A percentile compares a stretch with the other conserved stretches of the same genome.
Conservation (phyloP, 768 basidiomycete genomes). For the Clavulina sp. region DNA sequence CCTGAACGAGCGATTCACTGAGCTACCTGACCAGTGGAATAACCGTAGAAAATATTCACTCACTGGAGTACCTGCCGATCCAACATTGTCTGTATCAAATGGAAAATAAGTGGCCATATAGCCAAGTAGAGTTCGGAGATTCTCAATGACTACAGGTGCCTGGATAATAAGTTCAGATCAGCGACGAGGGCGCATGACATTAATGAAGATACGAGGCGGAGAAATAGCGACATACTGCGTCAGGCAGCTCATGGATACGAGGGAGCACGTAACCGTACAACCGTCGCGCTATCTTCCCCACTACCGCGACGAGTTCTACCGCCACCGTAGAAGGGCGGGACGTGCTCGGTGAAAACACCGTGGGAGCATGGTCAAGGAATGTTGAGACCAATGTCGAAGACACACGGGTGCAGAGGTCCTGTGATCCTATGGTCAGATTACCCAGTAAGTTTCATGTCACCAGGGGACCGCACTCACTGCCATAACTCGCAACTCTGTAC, state of each 20-base stretch:
- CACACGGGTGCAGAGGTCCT: slow-evolving; percentile 47
- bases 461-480: no score
- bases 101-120: slow-evolving; percentile 80
- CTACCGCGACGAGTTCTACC: slow-evolving; percentile 37
- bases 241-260: slow-evolving; percentile 12
- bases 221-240: neutral
- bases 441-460: no score
- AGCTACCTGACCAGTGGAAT: no score
- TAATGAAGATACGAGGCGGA: neutral
- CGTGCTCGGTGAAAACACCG: slow-evolving; percentile 56
- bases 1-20: slow-evolving; percentile 28
- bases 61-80: slow-evolving; percentile 46
- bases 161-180: neutral
- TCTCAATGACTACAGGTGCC: slow-evolving; percentile 20
- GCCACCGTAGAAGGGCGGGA: slow-evolving; percentile 25
- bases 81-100: slow-evolving; percentile 29
- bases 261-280: slow-evolving; percentile 44
- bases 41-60: no score
- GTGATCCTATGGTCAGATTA: no score
- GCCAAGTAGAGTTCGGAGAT: slow-evolving; percentile 41
- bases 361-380: slow-evolving; percentile 74
- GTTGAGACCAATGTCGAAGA: slow-evolving; percentile 66
- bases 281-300: slow-evolving; percentile 37
- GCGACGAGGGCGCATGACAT: neutral
- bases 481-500: no score